Base-by-base conservation (phyloP, 1,284 basidiomycete genomes). In the Puccinia triticina region DNA sequence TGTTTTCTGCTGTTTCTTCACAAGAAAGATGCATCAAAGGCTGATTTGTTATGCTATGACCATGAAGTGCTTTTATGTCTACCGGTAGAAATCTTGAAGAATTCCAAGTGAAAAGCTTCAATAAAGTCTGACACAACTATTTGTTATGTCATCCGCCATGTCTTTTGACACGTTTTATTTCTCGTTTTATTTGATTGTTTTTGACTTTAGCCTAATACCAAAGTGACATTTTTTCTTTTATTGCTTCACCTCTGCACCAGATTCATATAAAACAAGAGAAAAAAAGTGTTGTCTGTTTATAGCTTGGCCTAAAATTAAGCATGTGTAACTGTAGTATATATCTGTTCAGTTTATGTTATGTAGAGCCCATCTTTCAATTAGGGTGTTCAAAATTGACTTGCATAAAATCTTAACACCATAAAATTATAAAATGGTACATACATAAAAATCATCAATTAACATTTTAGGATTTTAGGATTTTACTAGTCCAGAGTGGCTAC, bases 11-110 rank as follows among this genome's bases (percentile, higher is more conserved):
- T 66, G 4, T n/a, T 53, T 16, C 32, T 23, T 66, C 10, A 34
- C 11, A 18, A 64, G 26, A 34, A 66, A 40, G 10, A 66, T n/a
- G 1, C 3, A 2, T 8, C 12, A 11, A 66, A 34, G 34, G 34
- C 34, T 66, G 18, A 18, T 43, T 66, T 2, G 14, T 72, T 5
- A 37, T 66, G 40, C 26, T 57, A 26, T 57, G 55, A 26, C 26
- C 12, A 66, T 18, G 23, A 26, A 72, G 69, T 72, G 69, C 69
- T 4, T 72, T 72, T 29, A 21, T 50, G 8, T 72, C 69, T 4
- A 72, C 46, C 7, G 69, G 69, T 50, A 37, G 66, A 43, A n/a
- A 40, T n/a, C 66, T n/a, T 48, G 66, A 69, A 69, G 66, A 69
- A 8, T 69, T 69, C 40, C n/a, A 69, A 43, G 37, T 69, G 26